phyloP scores from a whole-genome alignment of 1,284 basidiomycete genomes.

The Ganoderma lucidum region DNA sequence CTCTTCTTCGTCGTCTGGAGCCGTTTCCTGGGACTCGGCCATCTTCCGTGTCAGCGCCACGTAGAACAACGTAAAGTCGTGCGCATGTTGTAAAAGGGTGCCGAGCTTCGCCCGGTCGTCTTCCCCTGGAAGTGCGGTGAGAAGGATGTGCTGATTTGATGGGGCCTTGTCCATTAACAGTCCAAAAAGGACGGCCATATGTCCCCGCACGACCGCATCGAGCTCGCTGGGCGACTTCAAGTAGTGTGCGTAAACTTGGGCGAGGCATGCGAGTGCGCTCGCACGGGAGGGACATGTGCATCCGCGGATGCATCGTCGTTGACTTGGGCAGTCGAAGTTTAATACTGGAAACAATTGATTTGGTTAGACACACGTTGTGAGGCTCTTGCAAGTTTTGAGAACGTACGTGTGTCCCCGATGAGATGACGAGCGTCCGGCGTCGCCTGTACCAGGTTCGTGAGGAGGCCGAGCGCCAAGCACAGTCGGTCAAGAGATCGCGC shows the following conservation, averaged over 20 bases:
- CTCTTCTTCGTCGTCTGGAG: conserved; percentile 36
- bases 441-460: conserved; percentile 76
- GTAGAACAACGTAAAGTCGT: conserved; percentile 67
- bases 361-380: conserved; percentile 5
- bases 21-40: conserved; percentile 39
- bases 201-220: conserved; percentile 62
- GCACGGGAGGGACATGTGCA: conserved; percentile 57
- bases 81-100: conserved; percentile 59
- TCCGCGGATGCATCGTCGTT: conserved; percentile 52
- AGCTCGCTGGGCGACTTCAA: conserved; percentile 40
- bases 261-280: conserved; percentile 56
- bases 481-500: conserved; percentile 63
- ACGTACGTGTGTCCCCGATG: conserved; percentile 57
- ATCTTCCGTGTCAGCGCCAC: conserved; percentile 45
- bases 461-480: conserved; percentile 72
- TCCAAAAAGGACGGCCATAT: conserved; percentile 76
- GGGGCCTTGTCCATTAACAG: conserved; percentile 62
- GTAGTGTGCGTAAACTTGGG: conserved; percentile 50
- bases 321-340: conserved; percentile 55
- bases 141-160: conserved; percentile 54
- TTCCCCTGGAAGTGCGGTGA: conserved; percentile 50
- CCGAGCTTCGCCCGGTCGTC: conserved; percentile 48
- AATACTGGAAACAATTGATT: conserved; percentile 45
- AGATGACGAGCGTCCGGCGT: conserved; percentile 53
- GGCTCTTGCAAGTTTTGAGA: neutral